Conservation (phyloP, 805 yeast genomes). For the Cyberlindnera lachancei region DNA sequence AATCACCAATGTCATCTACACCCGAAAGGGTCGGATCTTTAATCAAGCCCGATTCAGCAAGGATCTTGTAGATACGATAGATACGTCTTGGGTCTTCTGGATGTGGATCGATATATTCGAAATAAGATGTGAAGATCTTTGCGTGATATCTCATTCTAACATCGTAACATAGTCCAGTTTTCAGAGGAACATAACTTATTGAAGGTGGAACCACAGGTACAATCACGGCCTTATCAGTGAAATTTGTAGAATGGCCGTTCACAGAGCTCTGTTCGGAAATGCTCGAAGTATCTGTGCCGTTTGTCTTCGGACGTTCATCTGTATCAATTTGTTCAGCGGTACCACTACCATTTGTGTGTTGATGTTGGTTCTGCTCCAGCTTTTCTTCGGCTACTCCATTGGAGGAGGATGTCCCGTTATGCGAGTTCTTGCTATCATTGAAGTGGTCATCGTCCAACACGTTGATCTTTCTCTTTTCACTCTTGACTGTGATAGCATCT, state of each 20-base stretch:
- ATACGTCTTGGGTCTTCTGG: constrained; percentile 98
- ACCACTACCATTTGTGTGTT: too few relatives aligned
- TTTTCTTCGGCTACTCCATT: too few relatives aligned
- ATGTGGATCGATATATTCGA: constrained; percentile 94
- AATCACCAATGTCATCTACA: constrained; percentile 68
- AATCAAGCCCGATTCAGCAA: constrained; percentile 91
- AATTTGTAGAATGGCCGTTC: not conserved
- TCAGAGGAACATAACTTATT: constrained; percentile 62
- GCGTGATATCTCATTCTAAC: constrained; percentile 98
- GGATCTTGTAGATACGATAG: constrained; percentile 83
- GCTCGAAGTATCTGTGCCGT: not conserved
- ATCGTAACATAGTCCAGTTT: constrained; percentile 93
- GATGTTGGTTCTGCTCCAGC: constrained; percentile 1
- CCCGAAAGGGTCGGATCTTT: constrained; percentile 66
- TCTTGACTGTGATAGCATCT: too few relatives aligned
- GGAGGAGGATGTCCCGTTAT: too few relatives aligned
- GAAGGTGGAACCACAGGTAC: constrained; percentile 62
- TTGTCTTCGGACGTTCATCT: not conserved
- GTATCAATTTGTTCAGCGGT: constrained; percentile 5
- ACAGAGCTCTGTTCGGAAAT: too few relatives aligned
- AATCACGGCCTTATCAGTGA: constrained; percentile 30
- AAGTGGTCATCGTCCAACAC: constrained; percentile 13
- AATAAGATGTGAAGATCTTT: constrained; percentile 82
- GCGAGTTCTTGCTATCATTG: too few relatives aligned
- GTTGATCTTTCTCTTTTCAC: constrained; percentile 19